Evolutionary conservation across 306 rosid species (phyloP), one percentile per base, ranked within the genome.

Genomic region (Alnus rubra): DNA sequence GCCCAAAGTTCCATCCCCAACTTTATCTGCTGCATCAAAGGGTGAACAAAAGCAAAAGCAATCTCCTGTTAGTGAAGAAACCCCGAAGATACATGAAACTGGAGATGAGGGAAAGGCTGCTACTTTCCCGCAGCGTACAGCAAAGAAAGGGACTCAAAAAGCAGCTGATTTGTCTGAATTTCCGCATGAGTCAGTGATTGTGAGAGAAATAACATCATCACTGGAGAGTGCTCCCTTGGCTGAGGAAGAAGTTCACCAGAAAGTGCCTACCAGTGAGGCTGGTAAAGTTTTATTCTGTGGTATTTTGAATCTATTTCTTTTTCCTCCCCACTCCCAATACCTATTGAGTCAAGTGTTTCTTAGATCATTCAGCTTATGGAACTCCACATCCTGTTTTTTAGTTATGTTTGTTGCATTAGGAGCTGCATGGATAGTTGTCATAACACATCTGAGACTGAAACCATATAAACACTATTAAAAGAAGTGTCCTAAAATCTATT

Each of bases 201-300:
- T 90, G 67, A 96, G 88, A 85, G 99, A 91, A 81, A 94, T 82
- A 49, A 93, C 83, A 53, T 92, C 90, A 67, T 93, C 96, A 52
- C 98, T 89, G 80, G 96, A 97, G 86, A 93, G 98, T 83, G 92
- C 91, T 80, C 94, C 83, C 64, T 81, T 76, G 75, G 91, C 84
- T 73, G 97, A 91, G 87, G 99, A 96, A 79, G 99, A 96, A 90
- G 99, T 96, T 82, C 99, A 93, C 84, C 99, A 96, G 82, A 95
- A 86, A 85, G 35, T 91, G 87, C 89, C 87, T 86, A 85, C 90
- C 68, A 48, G 78, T 56, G 99, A 96, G 79, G 89, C 96, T 82
- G 99, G 99, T 96, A 93, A 83, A 84, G 84, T 55, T 49, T 14
- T 18, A 44, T 74, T 35, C 58, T 45, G 53, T 18, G 42, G 28